Conservation (phyloP, 805 yeast species). For the Pichia californica region DNA sequence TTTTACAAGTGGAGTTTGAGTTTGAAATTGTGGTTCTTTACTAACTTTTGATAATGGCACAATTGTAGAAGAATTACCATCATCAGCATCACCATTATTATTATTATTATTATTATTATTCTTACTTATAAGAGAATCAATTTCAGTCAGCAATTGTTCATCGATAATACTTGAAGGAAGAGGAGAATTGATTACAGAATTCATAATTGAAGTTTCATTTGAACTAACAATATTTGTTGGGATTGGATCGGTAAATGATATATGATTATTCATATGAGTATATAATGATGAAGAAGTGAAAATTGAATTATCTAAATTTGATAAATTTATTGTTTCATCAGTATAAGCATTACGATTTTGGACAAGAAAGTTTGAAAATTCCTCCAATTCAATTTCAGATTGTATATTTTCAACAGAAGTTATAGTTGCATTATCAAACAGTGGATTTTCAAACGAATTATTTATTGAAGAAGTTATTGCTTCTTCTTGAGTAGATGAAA, state of each 20-base stretch:
- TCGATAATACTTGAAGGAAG: background rate
- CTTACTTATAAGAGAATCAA: conserved; percentile 1
- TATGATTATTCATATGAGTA: background rate
- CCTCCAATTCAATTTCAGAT: too few species aligned
- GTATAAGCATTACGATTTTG: too few species aligned
- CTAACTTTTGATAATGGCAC: too few species aligned
- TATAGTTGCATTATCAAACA: too few species aligned
- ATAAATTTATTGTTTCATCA: too few species aligned
- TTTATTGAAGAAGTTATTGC: background rate
- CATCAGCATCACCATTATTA: background rate
- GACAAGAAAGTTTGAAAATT: too few species aligned
- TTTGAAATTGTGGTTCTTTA: background rate
- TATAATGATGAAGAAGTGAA: background rate
- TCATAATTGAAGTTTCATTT: too few species aligned
- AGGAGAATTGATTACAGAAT: background rate
- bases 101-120: too few species aligned
- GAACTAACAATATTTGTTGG: too few species aligned
- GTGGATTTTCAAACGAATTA: too few species aligned
- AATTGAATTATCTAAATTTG: too few species aligned
- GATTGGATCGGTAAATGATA: background rate
- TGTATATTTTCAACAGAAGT: too few species aligned
- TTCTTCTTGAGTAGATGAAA: background rate
- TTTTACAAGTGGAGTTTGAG: background rate
- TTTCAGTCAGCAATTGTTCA: conserved; percentile 1
- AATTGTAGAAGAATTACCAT: background rate